A percentile compares a stretch with the other conserved stretches of the same genome.
These are phyloP conservation scores for Fusarium longipes DNA, from an alignment of 2,329 filamentous ascomycete genomes.

Conservation along the genomic window DNA sequence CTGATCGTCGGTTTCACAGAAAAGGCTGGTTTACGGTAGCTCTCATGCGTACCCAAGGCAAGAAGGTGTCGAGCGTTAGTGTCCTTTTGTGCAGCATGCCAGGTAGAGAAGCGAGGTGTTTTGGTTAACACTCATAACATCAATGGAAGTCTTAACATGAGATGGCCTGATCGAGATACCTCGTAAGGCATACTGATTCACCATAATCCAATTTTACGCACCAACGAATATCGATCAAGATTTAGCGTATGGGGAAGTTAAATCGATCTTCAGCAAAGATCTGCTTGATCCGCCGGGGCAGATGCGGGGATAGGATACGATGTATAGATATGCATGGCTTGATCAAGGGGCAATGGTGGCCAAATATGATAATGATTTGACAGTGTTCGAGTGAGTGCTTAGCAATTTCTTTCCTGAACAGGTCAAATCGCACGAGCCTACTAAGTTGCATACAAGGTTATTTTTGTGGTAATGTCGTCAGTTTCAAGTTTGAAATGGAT, in stretches of 20 bases:
- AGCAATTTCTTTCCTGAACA: neutral
- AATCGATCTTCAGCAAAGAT: conserved; percentile 28
- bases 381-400: neutral
- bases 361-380: conserved; percentile 8
- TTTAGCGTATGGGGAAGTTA: conserved; percentile 12
- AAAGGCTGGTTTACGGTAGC: conserved; percentile 1
- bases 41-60: neutral
- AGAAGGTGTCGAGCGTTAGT: neutral
- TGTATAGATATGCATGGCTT: neutral
- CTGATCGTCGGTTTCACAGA: conserved; percentile 23
- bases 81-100: neutral
- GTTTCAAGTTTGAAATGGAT: neutral
- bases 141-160: no score
- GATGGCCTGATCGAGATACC: neutral
- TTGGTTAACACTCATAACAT: neutral
- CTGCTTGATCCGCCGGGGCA: conserved; percentile 17
- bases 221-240: neutral
- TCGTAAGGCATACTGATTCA: neutral
- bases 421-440: neutral
- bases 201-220: neutral
- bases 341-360: neutral
- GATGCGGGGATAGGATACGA: conserved; percentile 14
- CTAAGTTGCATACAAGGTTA: neutral
- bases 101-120: neutral
- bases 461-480: neutral